Conservation (phyloP, 2,329 filamentous ascomycete genomes). For the Alternaria conjuncta region DNA sequence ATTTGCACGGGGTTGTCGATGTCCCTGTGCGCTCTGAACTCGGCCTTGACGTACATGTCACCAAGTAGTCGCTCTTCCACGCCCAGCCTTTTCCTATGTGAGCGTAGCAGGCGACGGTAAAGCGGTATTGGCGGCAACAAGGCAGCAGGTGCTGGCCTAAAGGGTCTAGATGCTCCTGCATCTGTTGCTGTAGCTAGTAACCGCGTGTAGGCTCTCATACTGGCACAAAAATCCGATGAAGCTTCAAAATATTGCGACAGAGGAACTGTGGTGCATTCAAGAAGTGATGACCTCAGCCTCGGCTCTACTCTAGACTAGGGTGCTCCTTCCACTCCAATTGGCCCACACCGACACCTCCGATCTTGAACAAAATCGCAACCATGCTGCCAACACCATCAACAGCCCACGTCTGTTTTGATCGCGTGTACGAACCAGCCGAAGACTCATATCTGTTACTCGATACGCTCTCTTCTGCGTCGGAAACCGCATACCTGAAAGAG, state of each 20-base stretch:
- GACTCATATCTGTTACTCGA: constrained; percentile 95
- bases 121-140: constrained; percentile 87
- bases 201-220: constrained; percentile 40
- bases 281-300: constrained; percentile 36
- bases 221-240: constrained; percentile 1
- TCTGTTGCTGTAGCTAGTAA: constrained; percentile 46
- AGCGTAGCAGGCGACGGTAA: constrained; percentile 85
- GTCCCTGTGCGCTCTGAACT: constrained; percentile 83
- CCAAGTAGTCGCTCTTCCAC: constrained; percentile 79
- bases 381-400: constrained; percentile 97
- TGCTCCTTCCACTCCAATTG: constrained; percentile 30
- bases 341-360: constrained; percentile 19
- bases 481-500: constrained; percentile 70
- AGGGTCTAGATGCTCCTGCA: constrained; percentile 42
- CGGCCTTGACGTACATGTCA: constrained; percentile 90
- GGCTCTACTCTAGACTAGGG: constrained; percentile 19
- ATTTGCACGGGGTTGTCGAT: constrained; percentile 93
- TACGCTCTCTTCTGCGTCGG: constrained; percentile 76
- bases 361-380: constrained; percentile 18
- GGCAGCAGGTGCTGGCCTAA: constrained; percentile 61
- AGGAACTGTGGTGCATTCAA: constrained; percentile 18
- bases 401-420: constrained; percentile 85
- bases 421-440: constrained; percentile 93
- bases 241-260: not conserved
- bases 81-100: constrained; percentile 80